phyloP scores from a whole-genome alignment of 2,329 filamentous ascomycete species.

The Colletotrichum lini region DNA sequence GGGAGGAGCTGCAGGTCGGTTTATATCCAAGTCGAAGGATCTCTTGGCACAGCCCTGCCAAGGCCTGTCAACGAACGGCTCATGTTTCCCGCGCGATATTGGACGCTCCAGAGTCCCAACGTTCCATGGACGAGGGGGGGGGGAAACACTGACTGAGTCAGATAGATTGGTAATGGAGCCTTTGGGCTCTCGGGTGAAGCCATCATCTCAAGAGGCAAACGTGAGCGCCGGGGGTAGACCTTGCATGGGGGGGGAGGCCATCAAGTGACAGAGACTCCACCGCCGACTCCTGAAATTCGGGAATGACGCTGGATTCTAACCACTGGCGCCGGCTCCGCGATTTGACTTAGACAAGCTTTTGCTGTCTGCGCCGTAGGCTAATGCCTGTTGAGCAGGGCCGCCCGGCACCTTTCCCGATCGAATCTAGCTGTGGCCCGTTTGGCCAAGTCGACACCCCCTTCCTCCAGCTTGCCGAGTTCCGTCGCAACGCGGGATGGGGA shows the following conservation, averaged over 20 bases:
- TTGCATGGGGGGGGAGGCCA: neutral
- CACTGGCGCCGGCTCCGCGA: slow-evolving; percentile 27
- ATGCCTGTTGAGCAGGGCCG: slow-evolving; percentile 28
- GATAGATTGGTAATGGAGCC: slow-evolving; percentile 28
- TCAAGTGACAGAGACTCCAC: slow-evolving; percentile 4
- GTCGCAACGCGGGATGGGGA: neutral
- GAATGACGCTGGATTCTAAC: slow-evolving; percentile 5
- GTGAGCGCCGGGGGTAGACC: slow-evolving; percentile 16
- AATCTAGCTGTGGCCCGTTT: slow-evolving; percentile 5
- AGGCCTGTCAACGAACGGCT: slow-evolving; percentile 1
- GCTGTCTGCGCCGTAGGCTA: slow-evolving; percentile 23
- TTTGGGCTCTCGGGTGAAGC: neutral
- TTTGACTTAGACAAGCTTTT: slow-evolving; percentile 27
- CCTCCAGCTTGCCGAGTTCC: slow-evolving; percentile 35
- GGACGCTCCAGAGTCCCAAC: neutral
- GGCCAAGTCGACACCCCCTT: neutral
- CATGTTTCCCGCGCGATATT: neutral
- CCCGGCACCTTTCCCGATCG: slow-evolving; percentile 28
- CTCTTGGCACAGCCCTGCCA: slow-evolving; percentile 31
- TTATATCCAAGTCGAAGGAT: slow-evolving; percentile 40
- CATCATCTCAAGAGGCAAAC: neutral
- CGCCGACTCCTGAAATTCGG: slow-evolving; percentile 36
- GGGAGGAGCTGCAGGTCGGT: slow-evolving; percentile 30
- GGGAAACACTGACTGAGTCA: slow-evolving; percentile 32
- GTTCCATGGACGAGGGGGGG: neutral